A percentile compares a stretch with the other conserved stretches of the same genome.
phyloP scores from a whole-genome alignment of 108 stramenopile species.

The Cyclotella atomus region DNA sequence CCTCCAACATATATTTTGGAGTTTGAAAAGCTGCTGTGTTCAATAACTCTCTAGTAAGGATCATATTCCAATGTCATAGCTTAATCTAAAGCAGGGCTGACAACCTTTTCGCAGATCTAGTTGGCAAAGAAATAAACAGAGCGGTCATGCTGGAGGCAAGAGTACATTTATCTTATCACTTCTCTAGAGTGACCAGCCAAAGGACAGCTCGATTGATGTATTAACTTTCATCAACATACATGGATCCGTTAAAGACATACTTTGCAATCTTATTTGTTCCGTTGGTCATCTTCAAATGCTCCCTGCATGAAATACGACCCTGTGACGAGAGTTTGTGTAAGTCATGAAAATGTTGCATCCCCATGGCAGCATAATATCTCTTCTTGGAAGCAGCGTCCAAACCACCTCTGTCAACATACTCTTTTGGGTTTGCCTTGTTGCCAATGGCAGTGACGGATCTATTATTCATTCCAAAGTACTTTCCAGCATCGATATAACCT shows the following conservation, averaged over 20 bases:
- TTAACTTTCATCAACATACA: not conserved
- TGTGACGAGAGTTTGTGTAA: not conserved
- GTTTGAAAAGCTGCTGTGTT: too few relatives aligned
- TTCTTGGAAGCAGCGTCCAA: not conserved
- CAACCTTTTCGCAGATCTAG: too few relatives aligned
- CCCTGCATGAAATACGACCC: not conserved
- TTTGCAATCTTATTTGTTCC: not conserved
- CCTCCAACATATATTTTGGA: too few relatives aligned
- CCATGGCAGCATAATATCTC: not conserved
- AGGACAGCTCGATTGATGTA: not conserved
- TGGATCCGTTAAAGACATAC: not conserved
- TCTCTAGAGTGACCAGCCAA: not conserved
- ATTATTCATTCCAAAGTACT: not conserved
- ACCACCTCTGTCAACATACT: not conserved
- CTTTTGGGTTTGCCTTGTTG: not conserved
- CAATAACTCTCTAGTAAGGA: too few relatives aligned
- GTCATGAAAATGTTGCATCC: conserved; percentile 1
- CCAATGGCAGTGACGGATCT: not conserved
- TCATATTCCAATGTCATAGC: too few relatives aligned
- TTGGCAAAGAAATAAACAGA: too few relatives aligned
- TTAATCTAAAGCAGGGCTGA: too few relatives aligned
- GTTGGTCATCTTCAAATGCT: not conserved
- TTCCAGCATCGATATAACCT: not conserved
- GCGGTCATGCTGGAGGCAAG: too few relatives aligned
- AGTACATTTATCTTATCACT: too few relatives aligned